Evolutionary conservation across 768 basidiomycete species (phyloP).

Genomic region (Wakefieldia striispora): DNA sequence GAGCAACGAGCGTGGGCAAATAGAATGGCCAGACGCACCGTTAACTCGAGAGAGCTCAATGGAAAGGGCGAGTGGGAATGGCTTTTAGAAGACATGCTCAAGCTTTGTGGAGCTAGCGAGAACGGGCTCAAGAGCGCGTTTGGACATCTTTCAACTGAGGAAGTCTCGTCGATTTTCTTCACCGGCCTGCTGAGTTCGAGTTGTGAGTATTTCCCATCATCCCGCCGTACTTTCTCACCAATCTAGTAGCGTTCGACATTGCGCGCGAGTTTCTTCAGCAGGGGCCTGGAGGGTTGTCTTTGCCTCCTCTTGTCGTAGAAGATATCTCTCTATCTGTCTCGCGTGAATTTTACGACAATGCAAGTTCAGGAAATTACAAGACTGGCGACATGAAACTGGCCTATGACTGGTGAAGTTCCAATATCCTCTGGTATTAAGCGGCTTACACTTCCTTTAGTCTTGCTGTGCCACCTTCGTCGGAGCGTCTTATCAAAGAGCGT

Average conservation of each 20-base stretch:
- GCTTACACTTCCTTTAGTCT: slow-evolving; percentile 49
- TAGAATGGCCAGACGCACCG: slow-evolving; percentile 73
- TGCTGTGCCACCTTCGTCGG: slow-evolving; percentile 65
- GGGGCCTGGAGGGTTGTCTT: slow-evolving; percentile 41
- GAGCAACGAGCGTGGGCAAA: slow-evolving; percentile 87
- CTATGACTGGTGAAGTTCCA: slow-evolving; percentile 76
- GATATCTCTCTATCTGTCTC: slow-evolving; percentile 78
- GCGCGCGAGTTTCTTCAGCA: slow-evolving; percentile 61
- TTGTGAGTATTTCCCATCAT: slow-evolving; percentile 54
- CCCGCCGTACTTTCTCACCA: slow-evolving; percentile 3
- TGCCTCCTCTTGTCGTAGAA: slow-evolving; percentile 58
- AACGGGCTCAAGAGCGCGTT: slow-evolving; percentile 73
- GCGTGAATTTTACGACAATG: slow-evolving; percentile 93
- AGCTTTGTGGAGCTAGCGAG: slow-evolving; percentile 65
- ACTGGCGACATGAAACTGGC: slow-evolving; percentile 95
- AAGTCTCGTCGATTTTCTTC: slow-evolving; percentile 81
- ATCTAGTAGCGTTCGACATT: slow-evolving; percentile 56
- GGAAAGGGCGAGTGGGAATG: slow-evolving; percentile 81
- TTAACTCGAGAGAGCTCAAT: slow-evolving; percentile 52
- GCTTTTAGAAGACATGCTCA: slow-evolving; percentile 88
- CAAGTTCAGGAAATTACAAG: slow-evolving; percentile 87
- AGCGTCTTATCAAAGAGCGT: slow-evolving; percentile 63
- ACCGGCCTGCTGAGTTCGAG: slow-evolving; percentile 83
- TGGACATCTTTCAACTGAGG: slow-evolving; percentile 65
- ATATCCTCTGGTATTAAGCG: background rate